Evolutionary conservation across 2,329 filamentous ascomycete species (phyloP), one percentile per base, ranked within the genome.

Genomic region (Colletotrichum lupini): DNA sequence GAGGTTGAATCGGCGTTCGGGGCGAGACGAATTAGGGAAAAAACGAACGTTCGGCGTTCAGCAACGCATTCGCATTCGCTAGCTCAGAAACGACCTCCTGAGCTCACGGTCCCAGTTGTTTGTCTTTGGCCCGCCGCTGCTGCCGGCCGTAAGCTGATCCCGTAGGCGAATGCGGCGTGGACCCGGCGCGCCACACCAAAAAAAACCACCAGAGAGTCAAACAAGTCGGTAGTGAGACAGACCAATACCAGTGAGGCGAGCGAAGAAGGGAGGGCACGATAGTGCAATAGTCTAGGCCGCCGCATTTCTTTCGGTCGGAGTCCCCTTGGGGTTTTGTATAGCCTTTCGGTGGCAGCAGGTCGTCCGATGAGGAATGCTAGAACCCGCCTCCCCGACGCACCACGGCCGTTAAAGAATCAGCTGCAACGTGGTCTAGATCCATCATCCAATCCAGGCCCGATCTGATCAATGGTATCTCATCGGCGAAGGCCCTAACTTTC

Each of bases 111-210:
- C 49, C 57, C 57, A 37, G 28, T 63, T 42, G 60, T 61, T 66
- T 70, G 67, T 72, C 35, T 60, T 52, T 62, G 42, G 61, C 14
- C 56, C 67, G 35, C 49, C 56, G 71, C 67, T 71, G 71, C 67
- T 71, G 71, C 67, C 71, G 71, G 71, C 71, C 71, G 71, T 73
- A 73, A 73, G 67, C 60, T 37, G 60, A 62, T 35, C 35, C 56
- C 35, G 49, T 72, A 42, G 32, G 71, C 60, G 67, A 72, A 62
- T 60, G 61, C 71, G 67, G 65, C 69, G 37, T 63, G 53, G 52
- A 58, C 28, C 69, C 69, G 65, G 52, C 69, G 42, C 69, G 66
- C 69, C 65, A 64, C 69, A 46, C 42, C 52, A 53, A 63, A 24
- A 35, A 35, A 35, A 35, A 35, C 37, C 52, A 63, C 35, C 35